phyloP scores from a whole-genome alignment of 148 eudicot species.

The Persicaria maculosa region DNA sequence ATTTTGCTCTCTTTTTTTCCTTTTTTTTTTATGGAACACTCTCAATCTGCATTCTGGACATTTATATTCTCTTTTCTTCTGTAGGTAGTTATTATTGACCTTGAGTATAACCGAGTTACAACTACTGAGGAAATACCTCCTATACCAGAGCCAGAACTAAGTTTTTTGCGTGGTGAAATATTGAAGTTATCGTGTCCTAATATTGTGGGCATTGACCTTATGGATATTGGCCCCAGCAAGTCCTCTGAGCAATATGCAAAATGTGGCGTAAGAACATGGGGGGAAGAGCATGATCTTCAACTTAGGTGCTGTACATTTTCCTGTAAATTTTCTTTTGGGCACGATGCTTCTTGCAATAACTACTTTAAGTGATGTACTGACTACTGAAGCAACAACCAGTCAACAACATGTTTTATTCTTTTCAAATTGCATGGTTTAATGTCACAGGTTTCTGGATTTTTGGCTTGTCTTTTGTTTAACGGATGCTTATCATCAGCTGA shows the following conservation, averaged over 20 bases:
- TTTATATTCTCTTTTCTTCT: constrained; percentile 16
- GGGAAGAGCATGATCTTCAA: constrained; percentile 73
- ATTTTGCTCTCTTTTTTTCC: too few relatives aligned
- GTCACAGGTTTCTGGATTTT: neutral
- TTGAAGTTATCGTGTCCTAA: constrained; percentile 73
- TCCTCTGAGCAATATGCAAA: constrained; percentile 38
- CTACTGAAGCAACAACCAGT: neutral
- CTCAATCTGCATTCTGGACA: neutral
- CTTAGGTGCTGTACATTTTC: constrained; percentile 46
- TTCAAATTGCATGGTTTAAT: neutral
- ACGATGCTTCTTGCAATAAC: constrained; percentile 5
- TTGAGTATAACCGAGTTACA: constrained; percentile 74
- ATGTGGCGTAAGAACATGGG: constrained; percentile 63
- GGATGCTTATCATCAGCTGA: neutral
- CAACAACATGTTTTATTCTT: neutral
- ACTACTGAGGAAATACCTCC: constrained; percentile 95
- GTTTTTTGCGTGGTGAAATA: constrained; percentile 63
- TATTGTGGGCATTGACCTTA: constrained; percentile 72
- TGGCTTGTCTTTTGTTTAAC: neutral
- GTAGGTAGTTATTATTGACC: constrained; percentile 96
- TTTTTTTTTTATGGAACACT: too few relatives aligned
- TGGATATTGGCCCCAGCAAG: constrained; percentile 39
- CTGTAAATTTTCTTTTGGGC: neutral
- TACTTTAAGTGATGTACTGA: neutral
- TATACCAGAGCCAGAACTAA: constrained; percentile 89